phyloP scores from a whole-genome alignment of 1,139 yeast species.

The Blastobotrys serpentis region DNA sequence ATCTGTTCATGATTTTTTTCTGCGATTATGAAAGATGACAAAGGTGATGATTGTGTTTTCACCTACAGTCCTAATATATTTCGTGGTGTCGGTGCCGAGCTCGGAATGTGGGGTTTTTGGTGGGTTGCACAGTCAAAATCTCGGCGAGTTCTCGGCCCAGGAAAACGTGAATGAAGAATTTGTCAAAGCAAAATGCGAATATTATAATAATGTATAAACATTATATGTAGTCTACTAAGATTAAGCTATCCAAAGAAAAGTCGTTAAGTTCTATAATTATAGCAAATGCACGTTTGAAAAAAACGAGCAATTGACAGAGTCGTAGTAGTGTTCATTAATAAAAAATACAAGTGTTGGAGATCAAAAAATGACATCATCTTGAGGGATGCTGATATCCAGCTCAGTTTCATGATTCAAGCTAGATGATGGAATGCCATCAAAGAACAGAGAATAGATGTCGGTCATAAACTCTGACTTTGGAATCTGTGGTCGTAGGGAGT shows the following conservation, averaged over 20 bases:
- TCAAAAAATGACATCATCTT: conserved; percentile 5
- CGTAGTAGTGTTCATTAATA: neutral
- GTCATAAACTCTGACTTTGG: conserved; percentile 33
- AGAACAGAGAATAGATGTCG: conserved; percentile 35
- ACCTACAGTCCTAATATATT: neutral
- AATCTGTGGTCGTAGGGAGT: conserved; percentile 22
- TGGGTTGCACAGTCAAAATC: no score
- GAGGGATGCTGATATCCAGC: conserved; percentile 2
- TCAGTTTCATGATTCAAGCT: neutral
- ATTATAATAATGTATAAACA: no score
- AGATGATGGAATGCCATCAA: conserved; percentile 23
- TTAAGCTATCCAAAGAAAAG: no score
- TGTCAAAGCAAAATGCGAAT: no score
- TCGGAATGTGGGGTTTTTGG: neutral
- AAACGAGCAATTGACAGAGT: no score
- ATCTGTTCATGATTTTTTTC: neutral
- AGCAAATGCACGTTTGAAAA: no score
- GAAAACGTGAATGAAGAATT: no score
- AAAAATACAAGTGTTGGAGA: neutral
- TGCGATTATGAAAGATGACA: no score
- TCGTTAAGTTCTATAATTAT: no score
- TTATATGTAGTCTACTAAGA: no score
- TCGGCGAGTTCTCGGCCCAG: no score
- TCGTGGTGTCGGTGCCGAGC: neutral
- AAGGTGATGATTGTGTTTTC: no score